phyloP scores from a whole-genome alignment of 345 rosid genomes.

The Moricandia arvensis region DNA sequence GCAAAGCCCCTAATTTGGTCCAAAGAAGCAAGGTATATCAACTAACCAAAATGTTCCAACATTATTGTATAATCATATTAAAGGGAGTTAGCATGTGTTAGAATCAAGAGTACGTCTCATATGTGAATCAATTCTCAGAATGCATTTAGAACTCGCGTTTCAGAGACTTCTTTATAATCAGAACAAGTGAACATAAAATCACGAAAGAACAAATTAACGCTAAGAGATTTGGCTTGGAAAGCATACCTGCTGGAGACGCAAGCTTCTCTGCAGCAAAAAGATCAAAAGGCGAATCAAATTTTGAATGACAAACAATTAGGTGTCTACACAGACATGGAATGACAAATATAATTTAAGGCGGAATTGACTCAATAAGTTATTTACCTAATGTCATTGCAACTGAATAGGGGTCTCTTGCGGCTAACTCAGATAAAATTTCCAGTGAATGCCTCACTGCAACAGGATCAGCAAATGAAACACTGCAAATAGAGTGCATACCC shows the following conservation, averaged over 20 bases:
- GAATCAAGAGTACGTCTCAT: conserved; percentile 9
- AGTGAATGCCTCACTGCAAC: conserved; percentile 97
- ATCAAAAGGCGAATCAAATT: conserved; percentile 22
- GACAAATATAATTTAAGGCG: background rate
- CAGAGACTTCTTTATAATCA: conserved; percentile 10
- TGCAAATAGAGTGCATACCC: conserved; percentile 36
- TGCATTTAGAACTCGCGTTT: conserved; percentile 6
- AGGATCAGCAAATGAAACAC: conserved; percentile 96
- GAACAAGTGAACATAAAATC: conserved; percentile 18
- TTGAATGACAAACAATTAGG: conserved; percentile 16
- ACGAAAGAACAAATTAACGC: background rate
- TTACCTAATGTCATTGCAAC: conserved; percentile 97
- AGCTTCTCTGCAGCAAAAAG: conserved; percentile 74
- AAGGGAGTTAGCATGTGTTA: conserved; percentile 6
- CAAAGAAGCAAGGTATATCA: conserved; percentile 26
- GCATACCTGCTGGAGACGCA: conserved; percentile 79
- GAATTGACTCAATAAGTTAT: conserved; percentile 1
- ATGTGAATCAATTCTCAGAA: conserved; percentile 10
- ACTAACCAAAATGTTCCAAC: conserved; percentile 13
- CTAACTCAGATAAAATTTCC: conserved; percentile 84
- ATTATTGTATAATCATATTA: background rate
- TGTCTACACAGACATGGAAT: conserved; percentile 7
- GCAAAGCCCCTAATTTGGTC: conserved; percentile 83
- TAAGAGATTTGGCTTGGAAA: conserved; percentile 23
- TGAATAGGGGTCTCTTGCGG: conserved; percentile 84